Conservation (phyloP, 805 yeast species). For the Zygoascus flipseniorum region DNA sequence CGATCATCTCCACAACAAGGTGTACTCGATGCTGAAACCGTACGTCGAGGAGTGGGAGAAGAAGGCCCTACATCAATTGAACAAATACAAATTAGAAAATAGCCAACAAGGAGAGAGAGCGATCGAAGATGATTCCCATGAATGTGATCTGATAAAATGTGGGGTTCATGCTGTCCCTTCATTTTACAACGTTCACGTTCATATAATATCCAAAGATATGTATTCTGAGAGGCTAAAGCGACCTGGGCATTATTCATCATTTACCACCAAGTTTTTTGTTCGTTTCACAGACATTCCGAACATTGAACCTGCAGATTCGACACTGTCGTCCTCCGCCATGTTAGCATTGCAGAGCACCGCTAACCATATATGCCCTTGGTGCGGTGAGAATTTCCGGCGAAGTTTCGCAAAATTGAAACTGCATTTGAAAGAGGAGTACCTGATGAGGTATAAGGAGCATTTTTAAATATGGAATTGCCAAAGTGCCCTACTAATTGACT, state of each 20-base stretch:
- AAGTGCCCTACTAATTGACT: no score
- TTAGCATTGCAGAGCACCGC: constrained; percentile 27
- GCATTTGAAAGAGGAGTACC: constrained; percentile 32
- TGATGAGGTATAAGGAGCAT: neutral
- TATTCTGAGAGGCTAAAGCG: constrained; percentile 46
- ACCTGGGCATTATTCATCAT: constrained; percentile 62
- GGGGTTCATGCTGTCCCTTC: constrained; percentile 73
- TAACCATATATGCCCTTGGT: constrained; percentile 36
- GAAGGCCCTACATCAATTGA: constrained; percentile 26
- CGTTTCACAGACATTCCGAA: constrained; percentile 43
- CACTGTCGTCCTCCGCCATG: constrained; percentile 34
- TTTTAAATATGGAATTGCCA: no score
- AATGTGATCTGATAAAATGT: constrained; percentile 30
- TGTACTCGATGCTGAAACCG: constrained; percentile 21
- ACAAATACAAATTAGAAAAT: constrained; percentile 14
- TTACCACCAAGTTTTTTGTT: constrained; percentile 58
- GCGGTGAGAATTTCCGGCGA: constrained; percentile 34
- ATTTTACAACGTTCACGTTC: constrained; percentile 60
- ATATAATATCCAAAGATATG: constrained; percentile 61
- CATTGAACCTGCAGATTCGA: constrained; percentile 6
- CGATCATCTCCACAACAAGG: constrained; percentile 34
- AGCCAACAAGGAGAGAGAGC: constrained; percentile 1
- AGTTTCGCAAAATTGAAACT: constrained; percentile 36
- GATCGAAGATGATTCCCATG: neutral
- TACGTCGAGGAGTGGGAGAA: constrained; percentile 34